Evolutionary conservation across 345 rosid species (phyloP), one percentile per base, ranked within the genome.

Genomic region (Hypericum perforatum): DNA sequence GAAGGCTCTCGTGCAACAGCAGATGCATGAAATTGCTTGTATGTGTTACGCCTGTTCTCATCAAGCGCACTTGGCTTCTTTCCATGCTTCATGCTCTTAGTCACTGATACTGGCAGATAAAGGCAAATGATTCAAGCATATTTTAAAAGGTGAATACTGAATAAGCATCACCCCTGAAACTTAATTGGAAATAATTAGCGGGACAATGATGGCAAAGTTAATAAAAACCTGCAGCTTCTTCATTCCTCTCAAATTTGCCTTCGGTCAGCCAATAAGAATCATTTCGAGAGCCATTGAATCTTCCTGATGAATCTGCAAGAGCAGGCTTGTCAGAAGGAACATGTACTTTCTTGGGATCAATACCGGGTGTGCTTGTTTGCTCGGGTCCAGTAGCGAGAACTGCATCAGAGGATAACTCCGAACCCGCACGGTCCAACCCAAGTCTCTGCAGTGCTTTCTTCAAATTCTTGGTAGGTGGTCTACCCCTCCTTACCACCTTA

Each of bases 31-130:
- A 22, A 22, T 4, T 22, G 70, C 58, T 72, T 71, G 72, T 92
- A 92, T 11, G 85, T 78, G 48, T 83, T 81, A 2, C 95, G 90
- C 65, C 60, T 85, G 67, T 82, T 80, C 66, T 85, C 98, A 65
- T 88, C 95, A 41, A 85, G 61, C 16, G 71, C 57, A 72, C 67
- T 72, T 37, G 79, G 86, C 69, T 85, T 92, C 86, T 78, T 85
- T 57, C 91, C 97, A 58, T 85, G 79, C 71, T 78, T 88, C 69
- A 71, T 65, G 16, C 88, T 84, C 79, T 69, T 92, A 64, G 84
- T 75, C 51, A 92, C 97, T 59, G 98, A 92, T 55, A 89, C 98
- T 92, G 75, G 71, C 80, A 60, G 43, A 39, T 41, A 70, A 63
- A 63, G 54, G 42, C 61, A 53, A 49, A 53, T 14, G 54, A 37